These are phyloP conservation scores for Cadophora gregata DNA, from an alignment of 2,329 filamentous ascomycete genomes.

Conservation along the genomic window DNA sequence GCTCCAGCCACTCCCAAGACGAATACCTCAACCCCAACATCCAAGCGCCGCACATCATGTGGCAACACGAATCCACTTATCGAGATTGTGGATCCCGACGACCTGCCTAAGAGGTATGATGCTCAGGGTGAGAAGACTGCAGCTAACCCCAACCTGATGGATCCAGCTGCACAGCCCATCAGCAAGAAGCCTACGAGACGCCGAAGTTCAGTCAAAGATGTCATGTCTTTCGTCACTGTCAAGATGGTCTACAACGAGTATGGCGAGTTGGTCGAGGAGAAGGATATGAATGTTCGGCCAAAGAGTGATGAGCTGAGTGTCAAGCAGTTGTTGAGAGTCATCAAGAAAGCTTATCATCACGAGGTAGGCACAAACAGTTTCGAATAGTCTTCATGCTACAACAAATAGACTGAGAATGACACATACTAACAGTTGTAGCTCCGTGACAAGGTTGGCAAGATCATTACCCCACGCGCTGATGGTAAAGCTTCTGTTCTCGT, in stretches of 20 bases:
- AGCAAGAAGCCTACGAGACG: background rate
- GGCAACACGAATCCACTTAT: constrained; percentile 22
- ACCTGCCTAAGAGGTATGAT: constrained; percentile 2
- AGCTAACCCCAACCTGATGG: background rate
- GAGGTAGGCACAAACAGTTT: constrained; percentile 30
- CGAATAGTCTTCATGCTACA: background rate
- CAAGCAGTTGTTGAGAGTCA: constrained; percentile 36
- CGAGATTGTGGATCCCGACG: constrained; percentile 22
- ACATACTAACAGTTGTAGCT: constrained; percentile 28
- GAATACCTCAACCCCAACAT: background rate
- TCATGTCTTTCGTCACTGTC: constrained; percentile 4
- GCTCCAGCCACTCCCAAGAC: background rate
- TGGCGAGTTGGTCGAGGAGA: constrained; percentile 39
- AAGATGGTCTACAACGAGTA: constrained; percentile 42
- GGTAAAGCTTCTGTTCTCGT: constrained; percentile 25
- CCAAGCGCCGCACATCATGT: constrained; percentile 15
- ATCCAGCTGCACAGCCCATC: background rate
- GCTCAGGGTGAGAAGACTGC: background rate
- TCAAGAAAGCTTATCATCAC: constrained; percentile 41
- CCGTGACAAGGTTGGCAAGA: constrained; percentile 33
- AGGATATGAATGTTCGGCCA: constrained; percentile 20
- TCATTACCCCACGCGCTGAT: constrained; percentile 31
- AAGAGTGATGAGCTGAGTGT: constrained; percentile 32
- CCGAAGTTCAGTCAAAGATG: constrained; percentile 15
- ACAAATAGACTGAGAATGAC: background rate